Base-by-base conservation (phyloP, 2,329 filamentous ascomycete species). In the Remersonia thermophila region DNA sequence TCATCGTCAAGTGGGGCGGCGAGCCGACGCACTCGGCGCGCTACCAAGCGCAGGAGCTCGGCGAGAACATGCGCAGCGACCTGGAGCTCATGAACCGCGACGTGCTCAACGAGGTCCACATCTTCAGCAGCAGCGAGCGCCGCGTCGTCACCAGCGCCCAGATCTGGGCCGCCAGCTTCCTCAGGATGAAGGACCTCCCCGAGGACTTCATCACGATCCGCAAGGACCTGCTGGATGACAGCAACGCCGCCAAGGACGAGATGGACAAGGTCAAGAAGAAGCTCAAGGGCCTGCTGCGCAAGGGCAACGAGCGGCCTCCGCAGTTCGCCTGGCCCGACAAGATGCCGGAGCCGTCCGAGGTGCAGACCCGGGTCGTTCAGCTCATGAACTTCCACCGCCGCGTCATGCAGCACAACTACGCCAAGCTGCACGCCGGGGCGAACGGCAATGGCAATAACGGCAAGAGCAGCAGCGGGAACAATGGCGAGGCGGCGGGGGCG, bases 191-290 rank as follows among this genome's bases (percentile, higher is more conserved):
- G 55, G 83, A 95, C 37, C 67, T 95, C 12, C 75, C 82, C 0
- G 75, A 84, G 16, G 83, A 93, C 50, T 85, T 84, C 46, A 93
- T 98, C 44, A 81, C 77, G 25, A 80, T 96, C 38, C 79, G 91
- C 36, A 98, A 98, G 55, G 87, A 96, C 58, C 70, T 98, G 6
- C 65, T 98, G 3, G 91, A 98, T 55, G 91, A 98, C 55, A 96
- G 87, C 0, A 98, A 98, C 57, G 91, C 91, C 3, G 91, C 91
- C 39, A 98, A 98, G 57, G 91, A 98, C 55, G 86, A 94, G 53
- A 98, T 95, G 83, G 93, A 98, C 61, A 95, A 94, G 60, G 91
- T 98, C 38, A 98, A 98, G 70, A 98, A 98, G 73, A 95, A 93
- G 74, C 71, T 98, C 18, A 98, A 98, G 63, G 80, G 84, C 1